Evolutionary conservation across 2,329 filamentous ascomycete species (phyloP), one percentile per base, ranked within the genome.

Genomic region (Hypoxylon sp.): DNA sequence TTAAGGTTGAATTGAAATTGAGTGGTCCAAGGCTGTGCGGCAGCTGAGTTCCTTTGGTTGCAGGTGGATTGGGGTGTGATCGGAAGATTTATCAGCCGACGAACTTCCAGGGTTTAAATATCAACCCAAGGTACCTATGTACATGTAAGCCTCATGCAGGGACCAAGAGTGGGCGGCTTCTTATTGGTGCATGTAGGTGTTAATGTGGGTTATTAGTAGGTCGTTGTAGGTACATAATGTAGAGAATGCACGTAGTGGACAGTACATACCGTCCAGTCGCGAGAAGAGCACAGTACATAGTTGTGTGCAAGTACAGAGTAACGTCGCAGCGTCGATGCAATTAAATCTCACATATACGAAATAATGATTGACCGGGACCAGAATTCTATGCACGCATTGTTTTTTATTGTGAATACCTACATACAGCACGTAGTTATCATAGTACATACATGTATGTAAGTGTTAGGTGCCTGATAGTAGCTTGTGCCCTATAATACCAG

Each of bases 111-210:
- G 5, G 23, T 30, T 30, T 30, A 52, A 30, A 6, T 34, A 21
- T 28, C n/a, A 19, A 43, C 38, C 19, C 3, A 28, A 30, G 10
- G n/a, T 56, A 46, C 38, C 19, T 55, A 28, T 19, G 52, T 56
- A 45, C 36, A 25, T 28, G 23, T n/a, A 11, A 19, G 32, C 10
- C 11, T 36, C 17, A 43, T 43, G 38, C 38, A 43, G 38, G 38
- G 38, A 21, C 38, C 34, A 36, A 36, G 34, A 36, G 14, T 36
- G 25, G 25, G 25, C 3, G 25, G 25, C 25, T 49, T 6, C 46
- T 17, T 50, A 50, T 21, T 17, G 49, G 48, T 51, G 28, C 34
- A 51, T 51, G 49, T 30, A 28, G 50, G 34, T 53, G 36, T 13
- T 36, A 36, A 36, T n/a, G 34, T 36, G 13, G n/a, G 14, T 9